A percentile compares a stretch with the other conserved stretches of the same genome.
Evolutionary conservation across 352 stramenopile genomes (phyloP).

Genomic region (Phytophthora idaei): DNA sequence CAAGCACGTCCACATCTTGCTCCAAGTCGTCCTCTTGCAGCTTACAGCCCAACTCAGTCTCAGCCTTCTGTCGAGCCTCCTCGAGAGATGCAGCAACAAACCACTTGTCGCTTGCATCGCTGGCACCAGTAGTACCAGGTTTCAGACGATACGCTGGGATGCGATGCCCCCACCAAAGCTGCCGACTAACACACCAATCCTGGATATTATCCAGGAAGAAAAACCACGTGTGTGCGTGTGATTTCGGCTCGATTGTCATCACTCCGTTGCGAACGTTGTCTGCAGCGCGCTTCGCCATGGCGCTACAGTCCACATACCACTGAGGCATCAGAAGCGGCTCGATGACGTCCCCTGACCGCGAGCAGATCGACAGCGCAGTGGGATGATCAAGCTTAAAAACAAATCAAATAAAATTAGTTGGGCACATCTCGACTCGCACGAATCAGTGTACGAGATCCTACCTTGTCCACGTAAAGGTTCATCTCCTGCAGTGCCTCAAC

Average conservation of each 20-base stretch:
- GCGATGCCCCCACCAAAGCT: conserved; percentile 99
- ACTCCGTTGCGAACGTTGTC: conserved; percentile 95
- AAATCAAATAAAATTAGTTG: conserved; percentile 1
- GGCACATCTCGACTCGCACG: background rate
- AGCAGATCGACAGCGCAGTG: conserved; percentile 95
- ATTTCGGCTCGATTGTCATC: conserved; percentile 94
- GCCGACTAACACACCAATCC: conserved; percentile 98
- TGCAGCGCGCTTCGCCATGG: conserved; percentile 94
- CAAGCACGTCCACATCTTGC: conserved; percentile 99
- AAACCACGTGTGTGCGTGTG: conserved; percentile 96
- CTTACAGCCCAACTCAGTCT: conserved; percentile 75
- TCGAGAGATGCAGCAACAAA: conserved; percentile 94
- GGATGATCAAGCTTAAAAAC: conserved; percentile 62
- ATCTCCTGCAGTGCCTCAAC: conserved; percentile 91
- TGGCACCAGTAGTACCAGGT: conserved; percentile 7
- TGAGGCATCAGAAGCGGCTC: conserved; percentile 99
- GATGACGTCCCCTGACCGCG: conserved; percentile 97
- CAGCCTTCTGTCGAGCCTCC: conserved; percentile 91
- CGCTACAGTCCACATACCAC: conserved; percentile 98
- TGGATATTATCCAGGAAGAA: conserved; percentile 99
- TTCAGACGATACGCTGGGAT: conserved; percentile 97
- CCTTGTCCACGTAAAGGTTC: conserved; percentile 94
- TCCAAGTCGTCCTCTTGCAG: conserved; percentile 87
- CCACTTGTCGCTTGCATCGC: conserved; percentile 80
- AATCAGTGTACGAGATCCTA: conserved; percentile 42